These are phyloP conservation scores for Thalassiosira oceanica DNA, from an alignment of 352 stramenopile species.

Conservation along the genomic window DNA sequence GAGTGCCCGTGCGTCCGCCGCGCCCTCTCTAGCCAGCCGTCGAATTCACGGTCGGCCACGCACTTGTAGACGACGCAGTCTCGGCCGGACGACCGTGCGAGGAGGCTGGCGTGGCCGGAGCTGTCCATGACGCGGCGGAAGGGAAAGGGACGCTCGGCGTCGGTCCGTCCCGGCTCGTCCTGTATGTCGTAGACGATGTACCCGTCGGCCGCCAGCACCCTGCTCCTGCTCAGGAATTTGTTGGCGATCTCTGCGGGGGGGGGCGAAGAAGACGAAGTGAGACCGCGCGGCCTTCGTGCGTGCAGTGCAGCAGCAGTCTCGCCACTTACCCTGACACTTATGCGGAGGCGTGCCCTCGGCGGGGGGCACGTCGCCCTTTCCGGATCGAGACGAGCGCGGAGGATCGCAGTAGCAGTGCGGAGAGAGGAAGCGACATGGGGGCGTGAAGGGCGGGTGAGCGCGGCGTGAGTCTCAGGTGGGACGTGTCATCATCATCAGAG, in stretches of 20 bases:
- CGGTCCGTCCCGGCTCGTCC: constrained; percentile 56
- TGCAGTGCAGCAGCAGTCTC: too few relatives aligned
- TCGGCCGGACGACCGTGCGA: constrained; percentile 36
- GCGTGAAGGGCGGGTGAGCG: too few relatives aligned
- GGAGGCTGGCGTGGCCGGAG: constrained; percentile 42
- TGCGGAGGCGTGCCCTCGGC: too few relatives aligned
- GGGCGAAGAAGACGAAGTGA: too few relatives aligned
- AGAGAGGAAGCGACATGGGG: too few relatives aligned
- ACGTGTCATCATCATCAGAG: too few relatives aligned
- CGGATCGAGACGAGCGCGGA: too few relatives aligned
- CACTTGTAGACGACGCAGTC: constrained; percentile 73
- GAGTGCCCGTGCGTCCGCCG: constrained; percentile 41
- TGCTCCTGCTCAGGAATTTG: constrained; percentile 60
- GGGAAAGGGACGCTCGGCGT: constrained; percentile 59
- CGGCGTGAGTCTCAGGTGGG: too few relatives aligned
- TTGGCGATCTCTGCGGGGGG: constrained; percentile 44
- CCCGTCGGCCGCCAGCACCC: constrained; percentile 62
- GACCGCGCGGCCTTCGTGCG: too few relatives aligned
- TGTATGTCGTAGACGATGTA: constrained; percentile 81
- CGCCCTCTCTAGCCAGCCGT: constrained; percentile 53
- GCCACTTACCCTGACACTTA: too few relatives aligned
- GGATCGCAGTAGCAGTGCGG: too few relatives aligned
- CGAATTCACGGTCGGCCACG: constrained; percentile 57
- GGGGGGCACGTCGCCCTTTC: too few relatives aligned
- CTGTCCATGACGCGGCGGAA: constrained; percentile 66